Evolutionary conservation across 2,329 filamentous ascomycete genomes (phyloP), one percentile per base, ranked within the genome.

Genomic region (Penicillium italicum): DNA sequence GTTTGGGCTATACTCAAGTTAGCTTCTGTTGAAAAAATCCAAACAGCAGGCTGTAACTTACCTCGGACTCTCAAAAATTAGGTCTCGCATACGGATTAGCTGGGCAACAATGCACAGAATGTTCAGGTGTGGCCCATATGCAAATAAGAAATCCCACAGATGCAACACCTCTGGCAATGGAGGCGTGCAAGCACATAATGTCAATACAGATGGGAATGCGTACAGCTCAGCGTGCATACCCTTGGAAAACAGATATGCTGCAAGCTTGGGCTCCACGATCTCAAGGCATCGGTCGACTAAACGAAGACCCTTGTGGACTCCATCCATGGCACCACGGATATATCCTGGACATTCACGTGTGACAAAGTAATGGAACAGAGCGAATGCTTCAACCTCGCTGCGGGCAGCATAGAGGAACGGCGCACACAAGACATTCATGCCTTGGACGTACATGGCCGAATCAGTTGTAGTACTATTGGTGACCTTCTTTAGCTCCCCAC

Each of bases 401-500:
- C 91, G 87, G 1, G 94, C 92, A 5, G 91, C 91, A 72, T 99
- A 99, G 43, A 99, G 80, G 69, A 99, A 97, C 0, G 94, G 94
- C 0, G 94, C 94, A 10, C 92, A 93, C 16, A 99, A 83, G 38
- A 99, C 94, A 71, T 99, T 99, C 93, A 99, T 97, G 63, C 94
- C 94, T 74, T 99, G 94, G 2, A 99, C 93, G 67, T 99, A 99
- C 38, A 90, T 92, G 31, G 91, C 90, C 11, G 90, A 83, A 65
- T 90, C 87, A 31, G 78, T 76, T 62, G 87, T 82, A 33, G 62
- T 59, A 12, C 46, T 36, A 30, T 55, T 56, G 20, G 57, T 63
- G 34, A 54, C 44, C 58, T 62, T 54, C 53, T 48, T 34, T 6
- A 33, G 30, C 53, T 56, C 59, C 22, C 49, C 49, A 58, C 85